phyloP scores from a whole-genome alignment of 2,329 filamentous ascomycete species.

The Pseudopyricularia javanii region DNA sequence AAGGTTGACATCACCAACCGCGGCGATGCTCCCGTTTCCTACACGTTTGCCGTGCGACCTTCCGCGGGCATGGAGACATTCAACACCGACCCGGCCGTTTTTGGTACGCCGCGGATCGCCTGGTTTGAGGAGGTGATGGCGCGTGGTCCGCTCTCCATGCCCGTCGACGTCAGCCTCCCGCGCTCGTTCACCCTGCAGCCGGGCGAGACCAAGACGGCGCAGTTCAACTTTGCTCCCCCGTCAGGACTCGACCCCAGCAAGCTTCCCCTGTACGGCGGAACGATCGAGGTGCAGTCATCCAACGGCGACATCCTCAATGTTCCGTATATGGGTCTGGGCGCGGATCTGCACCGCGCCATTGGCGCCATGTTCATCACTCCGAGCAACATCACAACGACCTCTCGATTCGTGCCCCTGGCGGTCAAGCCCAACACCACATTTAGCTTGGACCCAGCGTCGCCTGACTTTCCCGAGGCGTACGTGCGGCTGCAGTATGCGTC shows the following conservation, averaged over 20 bases:
- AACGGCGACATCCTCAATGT: conserved; percentile 19
- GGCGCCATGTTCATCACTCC: background rate
- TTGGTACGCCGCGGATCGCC: no score
- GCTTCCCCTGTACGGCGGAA: conserved; percentile 21
- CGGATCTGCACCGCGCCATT: background rate
- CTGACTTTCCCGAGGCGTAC: conserved; percentile 17
- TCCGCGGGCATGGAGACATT: conserved; percentile 23
- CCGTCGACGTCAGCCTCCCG: no score
- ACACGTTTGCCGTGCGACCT: conserved; percentile 15
- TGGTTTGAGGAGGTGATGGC: conserved; percentile 3
- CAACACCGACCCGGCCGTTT: conserved; percentile 14
- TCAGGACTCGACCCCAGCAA: conserved; percentile 9
- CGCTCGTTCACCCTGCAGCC: conserved; percentile 11
- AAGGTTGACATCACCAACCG: conserved; percentile 20
- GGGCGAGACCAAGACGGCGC: conserved; percentile 9
- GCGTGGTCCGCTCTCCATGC: no score
- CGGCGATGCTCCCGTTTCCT: conserved; percentile 19
- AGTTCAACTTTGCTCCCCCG: conserved; percentile 14
- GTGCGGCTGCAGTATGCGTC: conserved; percentile 11
- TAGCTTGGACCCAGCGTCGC: conserved; percentile 9
- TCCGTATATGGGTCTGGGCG: conserved; percentile 15
- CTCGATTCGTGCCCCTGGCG: background rate
- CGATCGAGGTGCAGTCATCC: conserved; percentile 15
- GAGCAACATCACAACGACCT: background rate
- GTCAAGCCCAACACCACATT: conserved; percentile 8